Evolutionary conservation across 2,329 filamentous ascomycete genomes (phyloP), one percentile per base, ranked within the genome.

Genomic region (Aspergillus pseudoglaucus): DNA sequence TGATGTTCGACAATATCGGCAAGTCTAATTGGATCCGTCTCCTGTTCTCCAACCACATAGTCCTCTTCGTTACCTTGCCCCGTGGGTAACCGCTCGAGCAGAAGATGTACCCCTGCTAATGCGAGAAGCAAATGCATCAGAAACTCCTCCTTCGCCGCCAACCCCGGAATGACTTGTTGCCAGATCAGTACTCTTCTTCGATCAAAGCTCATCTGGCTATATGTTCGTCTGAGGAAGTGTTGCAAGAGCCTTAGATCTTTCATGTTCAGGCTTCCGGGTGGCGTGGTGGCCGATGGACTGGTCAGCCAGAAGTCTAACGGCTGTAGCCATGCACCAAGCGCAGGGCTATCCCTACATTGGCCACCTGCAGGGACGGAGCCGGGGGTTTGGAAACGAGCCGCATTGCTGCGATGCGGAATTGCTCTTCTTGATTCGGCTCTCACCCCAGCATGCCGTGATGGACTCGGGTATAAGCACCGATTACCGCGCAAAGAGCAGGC

Each of bases 91-190:
- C 17, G 7, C 12, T 33, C 14, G 12, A 45, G 53, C 27, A 57
- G 33, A 4, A 51, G 25, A 45, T 61, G 46, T 6, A 56, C 6
- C 6, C 59, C 58, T 2, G 58, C 55, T n/a, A 62, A 43, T 7
- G 57, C 57, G 3, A 62, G 46, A 25, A 60, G 45, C n/a, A 62
- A 38, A 42, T 60, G 57, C 59, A 62, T 62, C 30, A 62, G 12
- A 20, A 49, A 58, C 12, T 50, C 46, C 12, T 56, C 44, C 2
- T 43, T 46, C 5, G 48, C n/a, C 7, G 56, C 59, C 0, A 59
- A 30, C 10, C 57, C 53, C 4, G 58, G 59, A n/a, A 62, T 51
- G 2, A 57, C 44, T 4, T 33, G 50, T 35, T 59, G 45, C 59
- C 56, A 61, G 3, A 52, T 30, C 14, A 46, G 15, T 2, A 2